Percentiles rank a stretch among this genome's conserved stretches.
These are phyloP conservation scores for Chrysanthemum seticuspe DNA, from an alignment of 129 eudicot species.

Conservation along the genomic window DNA sequence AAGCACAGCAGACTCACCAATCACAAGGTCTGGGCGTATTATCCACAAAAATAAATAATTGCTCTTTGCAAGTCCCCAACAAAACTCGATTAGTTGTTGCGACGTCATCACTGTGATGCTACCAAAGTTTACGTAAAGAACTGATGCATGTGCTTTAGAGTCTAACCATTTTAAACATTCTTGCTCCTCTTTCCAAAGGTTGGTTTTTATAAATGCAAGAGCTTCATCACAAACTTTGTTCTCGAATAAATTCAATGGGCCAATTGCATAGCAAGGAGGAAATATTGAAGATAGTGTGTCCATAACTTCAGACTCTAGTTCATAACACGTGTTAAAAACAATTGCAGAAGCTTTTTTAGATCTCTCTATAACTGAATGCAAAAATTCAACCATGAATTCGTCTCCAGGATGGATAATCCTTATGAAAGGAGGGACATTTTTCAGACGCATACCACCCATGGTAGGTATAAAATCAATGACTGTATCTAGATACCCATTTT, in stretches of 20 bases:
- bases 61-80: constrained; percentile 40
- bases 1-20: constrained; percentile 18
- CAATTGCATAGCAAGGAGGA: constrained; percentile 30
- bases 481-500: constrained; percentile 36
- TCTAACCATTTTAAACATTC: constrained; percentile 35
- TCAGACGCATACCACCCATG: constrained; percentile 35
- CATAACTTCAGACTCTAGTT: constrained; percentile 24
- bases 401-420: constrained; percentile 32
- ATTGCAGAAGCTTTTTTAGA: constrained; percentile 20
- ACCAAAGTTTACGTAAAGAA: constrained; percentile 39
- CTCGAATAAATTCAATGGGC: constrained; percentile 23
- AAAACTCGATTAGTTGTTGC: constrained; percentile 33
- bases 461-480: constrained; percentile 25
- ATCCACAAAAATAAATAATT: constrained; percentile 29
- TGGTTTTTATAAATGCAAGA: constrained; percentile 20
- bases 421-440: constrained; percentile 30
- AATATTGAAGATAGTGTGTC: constrained; percentile 13
- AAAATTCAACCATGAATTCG: constrained; percentile 29
- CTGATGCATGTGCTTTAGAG: constrained; percentile 20
- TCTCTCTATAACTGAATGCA: constrained; percentile 3
- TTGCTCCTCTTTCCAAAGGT: constrained; percentile 31
- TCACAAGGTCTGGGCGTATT: constrained; percentile 22
- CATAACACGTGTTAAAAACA: constrained; percentile 29
- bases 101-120: constrained; percentile 35
- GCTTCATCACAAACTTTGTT: constrained; percentile 2